Evolutionary conservation across 2,329 filamentous ascomycete genomes (phyloP), one percentile per base, ranked within the genome.

Genomic region (Aspergillus sp.): DNA sequence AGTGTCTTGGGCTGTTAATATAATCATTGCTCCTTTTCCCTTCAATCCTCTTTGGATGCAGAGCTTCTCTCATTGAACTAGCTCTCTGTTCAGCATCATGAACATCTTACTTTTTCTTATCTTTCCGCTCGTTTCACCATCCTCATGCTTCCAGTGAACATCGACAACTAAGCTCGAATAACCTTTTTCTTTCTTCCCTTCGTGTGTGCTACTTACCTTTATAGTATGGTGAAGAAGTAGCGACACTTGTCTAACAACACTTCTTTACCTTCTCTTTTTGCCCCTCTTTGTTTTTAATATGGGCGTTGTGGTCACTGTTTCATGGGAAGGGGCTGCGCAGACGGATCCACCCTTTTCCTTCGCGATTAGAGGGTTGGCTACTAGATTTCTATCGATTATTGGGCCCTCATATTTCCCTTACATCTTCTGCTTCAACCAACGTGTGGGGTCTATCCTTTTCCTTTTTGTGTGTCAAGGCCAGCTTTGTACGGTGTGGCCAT

Each of bases 241-340:
- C 18, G 22, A 47, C 45, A 24, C 22, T 24, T 47, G 18, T 18
- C 9, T 29, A 29, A 29, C 18, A 9, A 11, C 20, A 9, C 16
- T 31, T 31, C 26, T 18, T 54, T 46, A 6, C n/a, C 22, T 24
- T 36, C 24, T 16, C 12, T 53, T 32, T 31, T 10, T 32, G 14
- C 49, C 18, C 22, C 51, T n/a, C 29, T 42, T 53, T 58, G 29
- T 49, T 54, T 53, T 57, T 60, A 14, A 56, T 61, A 32, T 36
- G 55, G 62, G 66, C 63, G 65, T 67, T 66, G 56, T 56, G 64
- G 60, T 59, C 50, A 52, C 53, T 53, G 54, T 58, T 12, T 52
- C 42, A 50, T 57, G 59, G 55, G 56, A 56, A 52, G 54, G 58
- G 50, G 54, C 50, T 62, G 51, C 55, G 54, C 52, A 55, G 56